Evolutionary conservation across 805 yeast species (phyloP).

Genomic region (Isabelozyma heimii): DNA sequence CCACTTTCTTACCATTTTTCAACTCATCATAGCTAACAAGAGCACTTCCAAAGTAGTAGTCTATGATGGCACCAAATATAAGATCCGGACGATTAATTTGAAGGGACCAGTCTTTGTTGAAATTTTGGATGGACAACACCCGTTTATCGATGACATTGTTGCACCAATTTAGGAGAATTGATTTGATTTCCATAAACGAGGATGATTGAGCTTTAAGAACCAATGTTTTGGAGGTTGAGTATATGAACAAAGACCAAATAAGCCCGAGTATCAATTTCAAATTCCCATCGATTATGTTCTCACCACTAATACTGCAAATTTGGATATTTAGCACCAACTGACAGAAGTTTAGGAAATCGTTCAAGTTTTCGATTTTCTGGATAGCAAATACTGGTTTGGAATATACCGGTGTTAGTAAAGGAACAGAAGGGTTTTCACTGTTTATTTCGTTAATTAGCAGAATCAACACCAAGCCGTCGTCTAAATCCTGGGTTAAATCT

Average conservation of each 20-base stretch:
- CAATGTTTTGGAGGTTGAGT: slow-evolving; percentile 29
- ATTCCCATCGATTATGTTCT: slow-evolving; percentile 49
- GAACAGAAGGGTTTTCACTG: slow-evolving; percentile 11
- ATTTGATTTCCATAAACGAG: slow-evolving; percentile 29
- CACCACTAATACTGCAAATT: slow-evolving; percentile 45
- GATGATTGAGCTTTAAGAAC: slow-evolving; percentile 16
- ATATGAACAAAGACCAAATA: slow-evolving; percentile 47
- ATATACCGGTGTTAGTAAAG: slow-evolving; percentile 27
- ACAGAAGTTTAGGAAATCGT: slow-evolving; percentile 40
- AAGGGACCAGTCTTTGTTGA: slow-evolving; percentile 53
- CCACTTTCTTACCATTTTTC: slow-evolving; percentile 22
- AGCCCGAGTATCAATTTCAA: slow-evolving; percentile 46
- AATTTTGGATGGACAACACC: slow-evolving; percentile 39
- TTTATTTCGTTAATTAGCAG: slow-evolving; percentile 33
- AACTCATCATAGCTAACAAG: slow-evolving; percentile 30
- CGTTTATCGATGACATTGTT: slow-evolving; percentile 27
- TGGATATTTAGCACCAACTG: slow-evolving; percentile 38
- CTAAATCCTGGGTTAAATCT: slow-evolving; percentile 29
- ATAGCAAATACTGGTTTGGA: slow-evolving; percentile 38
- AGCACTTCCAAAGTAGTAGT: slow-evolving; percentile 16
- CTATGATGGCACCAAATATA: slow-evolving; percentile 39
- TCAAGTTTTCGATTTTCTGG: slow-evolving; percentile 48
- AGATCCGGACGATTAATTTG: slow-evolving; percentile 47
- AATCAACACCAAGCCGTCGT: slow-evolving; percentile 39
- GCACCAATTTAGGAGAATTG: slow-evolving; percentile 48